These are phyloP conservation scores for Coemansia sp. DNA, from an alignment of 192 early-diverging fungal genomes.

Conservation along the genomic window DNA sequence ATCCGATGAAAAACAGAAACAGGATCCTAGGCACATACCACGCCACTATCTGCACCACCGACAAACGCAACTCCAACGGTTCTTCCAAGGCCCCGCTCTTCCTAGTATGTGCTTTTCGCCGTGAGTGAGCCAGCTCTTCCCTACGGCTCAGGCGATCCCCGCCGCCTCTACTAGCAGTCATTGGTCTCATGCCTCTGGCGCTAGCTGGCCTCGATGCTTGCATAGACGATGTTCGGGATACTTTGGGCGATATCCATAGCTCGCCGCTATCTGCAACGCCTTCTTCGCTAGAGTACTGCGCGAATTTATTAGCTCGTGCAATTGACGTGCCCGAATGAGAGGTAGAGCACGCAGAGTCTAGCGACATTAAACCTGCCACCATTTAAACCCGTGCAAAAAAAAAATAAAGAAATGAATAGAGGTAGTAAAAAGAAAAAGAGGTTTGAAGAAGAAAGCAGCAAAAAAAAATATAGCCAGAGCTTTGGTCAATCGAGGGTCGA, in stretches of 20 bases:
- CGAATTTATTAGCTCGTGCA: slow-evolving; percentile 1
- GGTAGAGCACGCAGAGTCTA: slow-evolving; percentile 7
- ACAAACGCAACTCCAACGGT: slow-evolving; percentile 19
- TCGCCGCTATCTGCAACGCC: slow-evolving; percentile 39
- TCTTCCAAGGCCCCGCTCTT: background rate
- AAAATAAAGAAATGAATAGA: background rate
- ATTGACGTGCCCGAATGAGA: slow-evolving; percentile 4
- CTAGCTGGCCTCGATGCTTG: background rate
- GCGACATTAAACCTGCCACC: slow-evolving; percentile 4
- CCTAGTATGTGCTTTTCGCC: slow-evolving; percentile 19
- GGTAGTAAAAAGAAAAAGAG: background rate
- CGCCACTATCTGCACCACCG: slow-evolving; percentile 27
- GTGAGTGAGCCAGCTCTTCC: slow-evolving; percentile 9
- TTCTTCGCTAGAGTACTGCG: slow-evolving; percentile 9
- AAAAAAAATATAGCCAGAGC: background rate
- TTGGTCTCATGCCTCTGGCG: background rate
- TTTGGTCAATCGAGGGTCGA: background rate
- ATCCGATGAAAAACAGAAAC: slow-evolving; percentile 46
- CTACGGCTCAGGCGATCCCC: slow-evolving; percentile 3
- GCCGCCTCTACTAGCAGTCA: background rate
- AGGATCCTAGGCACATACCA: slow-evolving; percentile 47
- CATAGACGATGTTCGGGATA: slow-evolving; percentile 23
- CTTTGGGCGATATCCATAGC: slow-evolving; percentile 52
- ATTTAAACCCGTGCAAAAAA: background rate
- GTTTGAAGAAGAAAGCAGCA: background rate